A percentile compares a stretch with the other conserved stretches of the same genome.
Evolutionary conservation across 805 yeast genomes (phyloP).

Genomic region (Clavispora fructus): DNA sequence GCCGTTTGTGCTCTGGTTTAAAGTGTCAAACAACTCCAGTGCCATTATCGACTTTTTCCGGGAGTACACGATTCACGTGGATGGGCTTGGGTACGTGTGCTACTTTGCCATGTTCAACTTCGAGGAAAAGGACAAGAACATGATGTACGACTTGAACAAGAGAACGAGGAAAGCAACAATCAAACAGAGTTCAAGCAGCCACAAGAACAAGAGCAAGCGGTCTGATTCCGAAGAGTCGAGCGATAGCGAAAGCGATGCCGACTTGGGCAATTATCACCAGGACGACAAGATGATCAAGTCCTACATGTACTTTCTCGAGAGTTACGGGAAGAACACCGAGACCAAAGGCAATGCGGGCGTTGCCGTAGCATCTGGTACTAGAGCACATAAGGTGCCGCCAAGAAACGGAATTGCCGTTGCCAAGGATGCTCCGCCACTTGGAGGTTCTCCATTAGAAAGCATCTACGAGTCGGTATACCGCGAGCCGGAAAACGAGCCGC

Average conservation of each 20-base stretch:
- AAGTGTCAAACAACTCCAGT: conserved; percentile 68
- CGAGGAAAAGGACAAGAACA: conserved; percentile 50
- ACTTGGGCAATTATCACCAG: conserved; percentile 39
- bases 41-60: conserved; percentile 85
- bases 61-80: conserved; percentile 84
- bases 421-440: not conserved
- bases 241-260: conserved; percentile 16
- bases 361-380: not conserved
- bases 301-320: conserved; percentile 80
- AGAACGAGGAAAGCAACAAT: conserved; percentile 11
- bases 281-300: conserved; percentile 92
- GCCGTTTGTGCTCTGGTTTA: conserved; percentile 86
- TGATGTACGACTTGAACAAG: conserved; percentile 30
- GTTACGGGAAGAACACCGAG: conserved; percentile 45
- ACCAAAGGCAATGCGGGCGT: not conserved
- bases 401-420: not conserved
- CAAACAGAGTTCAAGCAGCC: conserved; percentile 6
- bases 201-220: conserved; percentile 10
- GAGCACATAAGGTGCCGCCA: not conserved
- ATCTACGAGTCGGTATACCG: conserved; percentile 24
- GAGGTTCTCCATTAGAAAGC: conserved; percentile 6
- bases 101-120: conserved; percentile 89
- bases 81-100: conserved; percentile 93
- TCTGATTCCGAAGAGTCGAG: conserved; percentile 13
- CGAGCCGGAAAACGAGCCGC: conserved; percentile 25